Evolutionary conservation across 352 stramenopile species (phyloP), one percentile per base, ranked within the genome.

Genomic region (Phytophthora litchii): DNA sequence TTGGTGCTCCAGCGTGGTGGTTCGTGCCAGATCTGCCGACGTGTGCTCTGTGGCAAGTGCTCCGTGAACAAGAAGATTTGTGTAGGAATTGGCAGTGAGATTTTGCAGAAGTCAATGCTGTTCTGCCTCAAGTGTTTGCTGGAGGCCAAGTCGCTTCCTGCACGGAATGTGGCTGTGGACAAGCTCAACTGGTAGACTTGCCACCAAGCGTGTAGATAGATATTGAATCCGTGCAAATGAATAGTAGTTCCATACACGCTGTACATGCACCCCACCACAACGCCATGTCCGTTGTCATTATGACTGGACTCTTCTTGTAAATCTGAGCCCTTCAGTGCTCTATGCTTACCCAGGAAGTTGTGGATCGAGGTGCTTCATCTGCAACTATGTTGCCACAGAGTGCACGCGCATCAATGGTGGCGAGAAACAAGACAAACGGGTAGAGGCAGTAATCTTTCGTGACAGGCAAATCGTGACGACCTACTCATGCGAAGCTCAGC

Each of bases 41-140:
- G 61, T 9, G 57, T 72, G 29, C 51, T 80, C 1, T 80, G 72
- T 35, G 52, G 61, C 19, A 72, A 70, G 23, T 80, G 72, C 48
- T 75, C 58, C 0, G 64, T 80, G 36, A 68, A 41, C 46, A 80
- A 78, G 51, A 77, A 75, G 54, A 73, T 80, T 21, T 70, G 57
- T 20, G 27, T 77, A 20, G 52, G 55, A 11, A 43, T 75, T 6
- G 69, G 63, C 0, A 60, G 44, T 27, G 64, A 73, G 20, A 55
- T 66, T 11, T 11, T 78, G 45, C 41, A 67, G 37, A 72, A 76
- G 41, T 65, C 54, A 4, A 61, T 75, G 42, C 25, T 73, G 9
- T 80, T 80, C 41, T 80, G 72, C 36, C 52, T 80, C 42, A 54
- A 76, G 46, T 80, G 72, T 51, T 58, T 78, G 46, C 45, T 77